Conservation (phyloP, 2,329 filamentous ascomycete genomes). For the Mollisia scopiformis region DNA sequence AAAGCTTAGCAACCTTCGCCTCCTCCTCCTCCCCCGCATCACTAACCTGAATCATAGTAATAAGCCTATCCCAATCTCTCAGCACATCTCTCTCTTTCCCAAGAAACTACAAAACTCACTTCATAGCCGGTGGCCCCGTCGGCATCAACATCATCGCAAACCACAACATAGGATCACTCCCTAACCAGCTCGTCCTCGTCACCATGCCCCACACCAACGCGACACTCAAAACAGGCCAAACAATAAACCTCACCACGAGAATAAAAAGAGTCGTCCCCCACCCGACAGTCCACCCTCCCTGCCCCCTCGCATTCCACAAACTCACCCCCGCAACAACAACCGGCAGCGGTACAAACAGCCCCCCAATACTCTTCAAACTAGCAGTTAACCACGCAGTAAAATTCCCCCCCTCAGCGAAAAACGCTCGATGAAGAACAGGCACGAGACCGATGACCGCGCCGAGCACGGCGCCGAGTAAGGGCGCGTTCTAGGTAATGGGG, state of each 20-base stretch:
- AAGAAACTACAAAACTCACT: constrained; percentile 22
- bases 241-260: constrained; percentile 57
- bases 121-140: constrained; percentile 50
- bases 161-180: constrained; percentile 65
- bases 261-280: constrained; percentile 53
- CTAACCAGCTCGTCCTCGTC: constrained; percentile 52
- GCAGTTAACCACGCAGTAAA: constrained; percentile 69
- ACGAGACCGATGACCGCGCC: constrained; percentile 63
- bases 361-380: constrained; percentile 62
- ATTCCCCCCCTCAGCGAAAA: constrained; percentile 66
- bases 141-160: constrained; percentile 58
- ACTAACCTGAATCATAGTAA: constrained; percentile 48
- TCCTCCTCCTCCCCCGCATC: constrained; percentile 43
- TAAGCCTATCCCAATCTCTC: too few relatives aligned
- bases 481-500: too few relatives aligned
- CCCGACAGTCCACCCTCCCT: constrained; percentile 46
- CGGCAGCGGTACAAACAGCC: constrained; percentile 66
- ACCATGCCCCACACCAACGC: constrained; percentile 57
- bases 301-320: constrained; percentile 45
- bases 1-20: constrained; percentile 46
- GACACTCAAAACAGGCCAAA: constrained; percentile 63
- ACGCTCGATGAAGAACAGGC: constrained; percentile 60
- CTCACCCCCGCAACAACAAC: constrained; percentile 70
- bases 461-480: constrained; percentile 60
- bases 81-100: too few relatives aligned